phyloP scores from a whole-genome alignment of 2,329 filamentous ascomycete species.

The Calonectria hongkongensis region DNA sequence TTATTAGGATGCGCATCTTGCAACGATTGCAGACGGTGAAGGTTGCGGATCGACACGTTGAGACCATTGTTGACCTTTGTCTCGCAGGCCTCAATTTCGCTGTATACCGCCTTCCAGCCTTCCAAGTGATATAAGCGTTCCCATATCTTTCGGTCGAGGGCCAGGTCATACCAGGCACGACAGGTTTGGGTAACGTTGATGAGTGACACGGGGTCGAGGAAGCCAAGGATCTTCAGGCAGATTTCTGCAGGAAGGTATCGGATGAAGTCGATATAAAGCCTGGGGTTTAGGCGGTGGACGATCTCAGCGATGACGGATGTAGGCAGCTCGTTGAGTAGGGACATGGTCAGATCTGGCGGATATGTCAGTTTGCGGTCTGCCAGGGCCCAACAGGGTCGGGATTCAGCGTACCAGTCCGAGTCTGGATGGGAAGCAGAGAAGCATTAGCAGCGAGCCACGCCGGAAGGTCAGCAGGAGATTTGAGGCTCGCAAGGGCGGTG shows the following conservation, averaged over 20 bases:
- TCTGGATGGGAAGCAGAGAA: slow-evolving; percentile 67
- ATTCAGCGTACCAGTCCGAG: slow-evolving; percentile 68
- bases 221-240: slow-evolving; percentile 90
- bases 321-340: slow-evolving; percentile 84
- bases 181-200: slow-evolving; percentile 87
- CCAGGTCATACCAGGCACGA: slow-evolving; percentile 86
- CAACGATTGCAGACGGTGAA: slow-evolving; percentile 66
- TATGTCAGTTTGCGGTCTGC: slow-evolving; percentile 40
- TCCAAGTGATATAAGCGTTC: slow-evolving; percentile 87
- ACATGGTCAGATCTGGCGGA: slow-evolving; percentile 83
- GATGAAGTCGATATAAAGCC: slow-evolving; percentile 95
- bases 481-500: slow-evolving; percentile 58
- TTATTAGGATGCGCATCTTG: slow-evolving; percentile 71
- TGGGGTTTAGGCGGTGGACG: slow-evolving; percentile 85
- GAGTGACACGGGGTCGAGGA: slow-evolving; percentile 87
- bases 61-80: slow-evolving; percentile 70
- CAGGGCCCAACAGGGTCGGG: not conserved
- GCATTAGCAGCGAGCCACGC: slow-evolving; percentile 71
- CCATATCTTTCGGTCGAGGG: slow-evolving; percentile 91
- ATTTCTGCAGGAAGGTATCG: slow-evolving; percentile 91
- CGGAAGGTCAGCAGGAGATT: slow-evolving; percentile 66
- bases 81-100: slow-evolving; percentile 81
- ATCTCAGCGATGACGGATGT: slow-evolving; percentile 88
- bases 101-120: slow-evolving; percentile 85
- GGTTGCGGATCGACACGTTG: slow-evolving; percentile 61